A percentile compares a stretch with the other conserved stretches of the same genome.
phyloP scores from a whole-genome alignment of 2,329 filamentous ascomycete genomes.

The Botryosphaeria dothidea region DNA sequence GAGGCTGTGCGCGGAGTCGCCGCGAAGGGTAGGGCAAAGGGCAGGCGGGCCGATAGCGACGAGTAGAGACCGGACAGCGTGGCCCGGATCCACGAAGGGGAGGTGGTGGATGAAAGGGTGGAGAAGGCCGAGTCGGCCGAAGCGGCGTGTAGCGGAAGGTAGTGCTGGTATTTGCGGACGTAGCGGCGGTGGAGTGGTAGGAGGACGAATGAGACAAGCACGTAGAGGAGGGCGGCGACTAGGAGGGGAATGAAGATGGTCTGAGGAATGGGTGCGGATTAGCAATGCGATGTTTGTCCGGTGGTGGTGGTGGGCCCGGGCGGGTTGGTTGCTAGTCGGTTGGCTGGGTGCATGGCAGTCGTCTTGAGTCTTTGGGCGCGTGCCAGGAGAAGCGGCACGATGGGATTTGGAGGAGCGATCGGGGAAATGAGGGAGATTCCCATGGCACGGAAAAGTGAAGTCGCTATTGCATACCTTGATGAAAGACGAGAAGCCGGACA shows the following conservation, averaged over 20 bases:
- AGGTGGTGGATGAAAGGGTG: slow-evolving; percentile 30
- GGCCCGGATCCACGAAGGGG: slow-evolving; percentile 29
- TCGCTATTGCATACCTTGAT: slow-evolving; percentile 30
- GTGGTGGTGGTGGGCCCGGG: not conserved
- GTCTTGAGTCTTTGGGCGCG: not conserved
- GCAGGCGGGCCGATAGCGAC: slow-evolving; percentile 4
- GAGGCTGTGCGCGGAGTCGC: slow-evolving; percentile 5
- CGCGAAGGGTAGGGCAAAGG: slow-evolving; percentile 10
- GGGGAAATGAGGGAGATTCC: not conserved
- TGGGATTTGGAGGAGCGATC: not conserved
- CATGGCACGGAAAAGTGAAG: not conserved
- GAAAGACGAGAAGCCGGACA: slow-evolving; percentile 36
- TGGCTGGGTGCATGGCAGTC: not conserved
- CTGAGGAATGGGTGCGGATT: slow-evolving; percentile 27
- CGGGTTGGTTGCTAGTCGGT: not conserved
- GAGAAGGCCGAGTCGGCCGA: not conserved
- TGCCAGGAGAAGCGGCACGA: not conserved
- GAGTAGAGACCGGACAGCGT: slow-evolving; percentile 30
- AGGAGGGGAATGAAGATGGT: slow-evolving; percentile 48
- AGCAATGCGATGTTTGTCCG: slow-evolving; percentile 10
- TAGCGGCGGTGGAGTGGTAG: slow-evolving; percentile 48
- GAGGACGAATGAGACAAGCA: slow-evolving; percentile 42
- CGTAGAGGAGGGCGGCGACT: slow-evolving; percentile 45
- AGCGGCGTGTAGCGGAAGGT: slow-evolving; percentile 40
- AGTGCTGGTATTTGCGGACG: slow-evolving; percentile 46